A percentile compares a stretch with the other conserved stretches of the same genome.
Conservation (phyloP, 2,329 filamentous ascomycete species). For the Fusarium begoniae region DNA sequence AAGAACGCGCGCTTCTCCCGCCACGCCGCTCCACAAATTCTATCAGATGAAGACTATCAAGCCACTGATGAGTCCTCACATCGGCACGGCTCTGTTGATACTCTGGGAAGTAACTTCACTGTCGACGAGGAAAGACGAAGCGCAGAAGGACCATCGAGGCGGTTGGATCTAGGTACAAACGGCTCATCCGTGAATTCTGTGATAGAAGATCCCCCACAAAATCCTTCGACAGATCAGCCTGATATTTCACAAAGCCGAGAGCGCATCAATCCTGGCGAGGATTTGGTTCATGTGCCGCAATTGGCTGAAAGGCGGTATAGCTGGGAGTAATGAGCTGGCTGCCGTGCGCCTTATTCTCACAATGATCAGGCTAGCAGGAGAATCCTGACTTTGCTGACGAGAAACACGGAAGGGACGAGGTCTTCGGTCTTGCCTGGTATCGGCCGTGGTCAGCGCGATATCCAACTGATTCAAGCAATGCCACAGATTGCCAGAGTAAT, state of each 20-base stretch:
- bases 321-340: conserved; percentile 55
- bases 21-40: conserved; percentile 6
- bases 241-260: conserved; percentile 46
- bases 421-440: neutral
- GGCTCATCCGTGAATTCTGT: neutral
- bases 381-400: neutral
- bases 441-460: neutral
- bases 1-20: conserved; percentile 52
- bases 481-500: neutral
- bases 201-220: neutral
- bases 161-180: conserved; percentile 30
- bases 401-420: neutral
- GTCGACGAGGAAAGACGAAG: conserved; percentile 58
- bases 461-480: neutral
- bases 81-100: conserved; percentile 47
- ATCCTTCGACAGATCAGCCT: neutral
- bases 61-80: neutral
- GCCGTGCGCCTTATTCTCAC: neutral
- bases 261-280: conserved; percentile 55
- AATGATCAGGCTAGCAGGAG: neutral
- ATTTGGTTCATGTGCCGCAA: conserved; percentile 62
- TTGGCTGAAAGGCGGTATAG: conserved; percentile 60
- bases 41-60: conserved; percentile 3
- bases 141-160: conserved; percentile 42
- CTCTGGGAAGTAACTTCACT: conserved; percentile 66